Evolutionary conservation across 805 yeast species (phyloP).

Genomic region (Teunomyces kruisii): DNA sequence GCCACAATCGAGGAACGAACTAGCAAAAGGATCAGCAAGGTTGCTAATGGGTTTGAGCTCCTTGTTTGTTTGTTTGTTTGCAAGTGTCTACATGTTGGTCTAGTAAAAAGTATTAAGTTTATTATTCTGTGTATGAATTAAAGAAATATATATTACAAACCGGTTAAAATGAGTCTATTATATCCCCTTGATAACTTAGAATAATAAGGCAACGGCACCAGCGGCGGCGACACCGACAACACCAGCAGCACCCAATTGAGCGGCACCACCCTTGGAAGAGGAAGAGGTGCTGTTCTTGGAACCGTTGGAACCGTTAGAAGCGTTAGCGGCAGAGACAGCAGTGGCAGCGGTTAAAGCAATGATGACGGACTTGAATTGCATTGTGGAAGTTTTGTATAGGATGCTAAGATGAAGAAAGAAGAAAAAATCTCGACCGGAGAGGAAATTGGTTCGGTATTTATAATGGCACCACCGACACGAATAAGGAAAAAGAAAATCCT

Average conservation of each 20-base stretch:
- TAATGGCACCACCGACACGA: constrained; percentile 4
- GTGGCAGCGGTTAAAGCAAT: constrained; percentile 70
- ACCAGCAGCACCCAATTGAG: constrained; percentile 50
- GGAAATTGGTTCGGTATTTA: constrained; percentile 12
- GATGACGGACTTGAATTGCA: constrained; percentile 73
- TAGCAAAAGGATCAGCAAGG: too few species aligned
- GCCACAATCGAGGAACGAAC: too few species aligned
- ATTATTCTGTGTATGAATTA: constrained; percentile 4
- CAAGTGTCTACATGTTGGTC: too few species aligned
- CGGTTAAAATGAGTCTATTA: constrained; percentile 4
- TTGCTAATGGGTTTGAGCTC: too few species aligned
- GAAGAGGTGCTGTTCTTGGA: constrained; percentile 35
- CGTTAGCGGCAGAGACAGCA: constrained; percentile 64
- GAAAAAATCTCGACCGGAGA: neutral
- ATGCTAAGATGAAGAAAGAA: constrained; percentile 1
- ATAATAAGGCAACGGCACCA: constrained; percentile 67
- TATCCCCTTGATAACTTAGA: constrained; percentile 28
- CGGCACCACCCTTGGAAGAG: constrained; percentile 44
- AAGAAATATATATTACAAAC: constrained; percentile 5
- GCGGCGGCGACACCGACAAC: constrained; percentile 83
- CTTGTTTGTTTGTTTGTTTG: too few species aligned
- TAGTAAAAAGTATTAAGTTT: neutral
- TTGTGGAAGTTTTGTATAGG: constrained; percentile 27
- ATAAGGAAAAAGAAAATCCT: neutral
- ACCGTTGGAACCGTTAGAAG: constrained; percentile 39